Percentiles rank a stretch among this genome's conserved stretches.
phyloP scores from a whole-genome alignment of 257 asterid genomes.

The Coffea eugenioides region DNA sequence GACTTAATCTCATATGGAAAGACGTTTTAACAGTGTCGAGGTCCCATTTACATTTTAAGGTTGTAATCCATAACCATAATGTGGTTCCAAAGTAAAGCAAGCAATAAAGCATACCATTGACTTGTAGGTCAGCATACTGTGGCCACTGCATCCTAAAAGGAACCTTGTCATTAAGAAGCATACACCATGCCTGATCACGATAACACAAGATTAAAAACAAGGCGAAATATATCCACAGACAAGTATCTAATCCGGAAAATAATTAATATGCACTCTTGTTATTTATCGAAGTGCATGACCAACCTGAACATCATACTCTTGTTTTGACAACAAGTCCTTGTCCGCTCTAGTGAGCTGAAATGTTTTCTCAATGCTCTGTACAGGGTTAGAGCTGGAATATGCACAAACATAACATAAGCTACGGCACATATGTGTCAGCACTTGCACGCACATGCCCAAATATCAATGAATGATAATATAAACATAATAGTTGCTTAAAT shows the following conservation, averaged over 20 bases:
- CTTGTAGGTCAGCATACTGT: slow-evolving; percentile 83
- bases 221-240: neutral
- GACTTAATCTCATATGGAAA: neutral
- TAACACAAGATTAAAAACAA: neutral
- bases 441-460: neutral
- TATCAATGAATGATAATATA: neutral
- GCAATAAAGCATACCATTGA: slow-evolving; percentile 61
- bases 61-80: neutral
- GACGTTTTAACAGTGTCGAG: neutral
- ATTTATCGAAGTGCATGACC: slow-evolving; percentile 22
- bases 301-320: slow-evolving; percentile 93
- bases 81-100: slow-evolving; percentile 17
- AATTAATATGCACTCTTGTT: neutral
- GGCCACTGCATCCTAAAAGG: slow-evolving; percentile 98
- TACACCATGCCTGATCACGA: slow-evolving; percentile 82
- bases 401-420: slow-evolving; percentile 13
- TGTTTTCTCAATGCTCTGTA: slow-evolving; percentile 77
- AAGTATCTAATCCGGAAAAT: neutral
- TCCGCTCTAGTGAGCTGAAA: slow-evolving; percentile 85
- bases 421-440: neutral
- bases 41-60: neutral
- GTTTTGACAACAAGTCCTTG: slow-evolving; percentile 73
- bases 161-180: slow-evolving; percentile 96
- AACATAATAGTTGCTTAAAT: neutral
- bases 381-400: slow-evolving; percentile 69